phyloP scores from a whole-genome alignment of 371 early-diverging fungal species.

The Mucor lusitanicus region DNA sequence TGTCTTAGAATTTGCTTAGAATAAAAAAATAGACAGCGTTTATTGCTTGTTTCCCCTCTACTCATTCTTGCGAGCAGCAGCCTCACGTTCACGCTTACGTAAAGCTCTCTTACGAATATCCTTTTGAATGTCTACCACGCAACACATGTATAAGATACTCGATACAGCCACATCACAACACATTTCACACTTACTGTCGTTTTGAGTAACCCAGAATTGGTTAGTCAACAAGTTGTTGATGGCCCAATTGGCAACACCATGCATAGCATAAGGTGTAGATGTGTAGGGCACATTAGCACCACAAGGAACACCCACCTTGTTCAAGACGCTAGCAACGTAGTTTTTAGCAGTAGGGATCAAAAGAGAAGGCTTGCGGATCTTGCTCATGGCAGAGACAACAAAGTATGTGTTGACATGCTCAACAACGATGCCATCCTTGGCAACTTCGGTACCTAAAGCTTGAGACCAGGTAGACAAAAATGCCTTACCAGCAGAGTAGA shows the following conservation, averaged over 20 bases:
- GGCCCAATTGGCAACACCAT: conserved; percentile 79
- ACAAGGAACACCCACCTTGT: conserved; percentile 76
- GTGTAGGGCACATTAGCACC: conserved; percentile 71
- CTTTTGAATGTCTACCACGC: conserved; percentile 52
- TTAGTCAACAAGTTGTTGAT: conserved; percentile 65
- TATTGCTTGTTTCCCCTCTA: not conserved
- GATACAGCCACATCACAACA: not conserved
- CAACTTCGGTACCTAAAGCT: conserved; percentile 87
- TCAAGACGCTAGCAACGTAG: conserved; percentile 78
- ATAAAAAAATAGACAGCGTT: not conserved
- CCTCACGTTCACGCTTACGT: conserved; percentile 66
- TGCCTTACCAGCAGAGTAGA: conserved; percentile 95
- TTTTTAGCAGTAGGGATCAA: conserved; percentile 82
- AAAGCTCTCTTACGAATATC: conserved; percentile 80
- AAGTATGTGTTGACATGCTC: conserved; percentile 93
- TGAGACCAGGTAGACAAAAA: conserved; percentile 91
- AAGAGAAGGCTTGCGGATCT: conserved; percentile 78
- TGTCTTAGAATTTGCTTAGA: not conserved
- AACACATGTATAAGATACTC: not conserved
- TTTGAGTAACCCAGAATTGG: conserved; percentile 67
- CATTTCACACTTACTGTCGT: conserved; percentile 44
- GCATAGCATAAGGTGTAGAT: conserved; percentile 81
- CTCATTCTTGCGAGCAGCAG: conserved; percentile 40
- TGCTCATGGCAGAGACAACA: conserved; percentile 93
- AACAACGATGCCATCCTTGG: conserved; percentile 74